Percentiles rank a stretch among this genome's conserved stretches.
Conservation (phyloP, 208 protist genomes). For the Crithidia acanthocephali region DNA sequence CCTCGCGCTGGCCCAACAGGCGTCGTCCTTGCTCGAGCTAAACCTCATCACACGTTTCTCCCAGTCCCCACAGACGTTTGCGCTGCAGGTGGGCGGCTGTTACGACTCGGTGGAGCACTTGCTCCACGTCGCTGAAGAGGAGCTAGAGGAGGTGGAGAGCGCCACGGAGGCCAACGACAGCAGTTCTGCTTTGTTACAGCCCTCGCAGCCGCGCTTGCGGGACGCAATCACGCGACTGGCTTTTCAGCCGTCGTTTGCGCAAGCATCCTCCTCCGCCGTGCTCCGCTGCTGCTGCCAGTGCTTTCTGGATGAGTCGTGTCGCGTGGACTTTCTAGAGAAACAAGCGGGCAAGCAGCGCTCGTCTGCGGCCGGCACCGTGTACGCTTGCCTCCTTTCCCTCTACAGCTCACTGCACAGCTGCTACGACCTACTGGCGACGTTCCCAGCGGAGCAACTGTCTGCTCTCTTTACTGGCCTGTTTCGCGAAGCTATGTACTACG, state of each 20-base stretch:
- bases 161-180: background rate
- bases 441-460: constrained; percentile 37
- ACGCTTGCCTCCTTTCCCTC: constrained; percentile 58
- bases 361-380: constrained; percentile 54
- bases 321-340: constrained; percentile 61
- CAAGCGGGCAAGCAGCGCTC: constrained; percentile 44
- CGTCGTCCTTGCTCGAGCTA: constrained; percentile 63
- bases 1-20: constrained; percentile 33
- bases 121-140: constrained; percentile 17
- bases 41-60: constrained; percentile 62
- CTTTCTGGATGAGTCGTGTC: constrained; percentile 60
- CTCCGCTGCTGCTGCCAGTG: constrained; percentile 69
- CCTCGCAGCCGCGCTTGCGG: constrained; percentile 5
- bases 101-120: constrained; percentile 26
- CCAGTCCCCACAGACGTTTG: constrained; percentile 22
- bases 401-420: constrained; percentile 67
- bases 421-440: constrained; percentile 39
- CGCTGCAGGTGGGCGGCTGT: constrained; percentile 19
- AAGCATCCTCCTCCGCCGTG: constrained; percentile 30
- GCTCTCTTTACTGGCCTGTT: constrained; percentile 75
- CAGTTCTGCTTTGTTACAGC: background rate
- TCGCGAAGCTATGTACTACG: constrained; percentile 66
- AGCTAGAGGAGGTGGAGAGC: background rate
- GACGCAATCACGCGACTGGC: constrained; percentile 21
- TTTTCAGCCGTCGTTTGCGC: constrained; percentile 23